These are phyloP conservation scores for Lachnellula hyalina DNA, from an alignment of 2,329 filamentous ascomycete species.

Conservation along the genomic window DNA sequence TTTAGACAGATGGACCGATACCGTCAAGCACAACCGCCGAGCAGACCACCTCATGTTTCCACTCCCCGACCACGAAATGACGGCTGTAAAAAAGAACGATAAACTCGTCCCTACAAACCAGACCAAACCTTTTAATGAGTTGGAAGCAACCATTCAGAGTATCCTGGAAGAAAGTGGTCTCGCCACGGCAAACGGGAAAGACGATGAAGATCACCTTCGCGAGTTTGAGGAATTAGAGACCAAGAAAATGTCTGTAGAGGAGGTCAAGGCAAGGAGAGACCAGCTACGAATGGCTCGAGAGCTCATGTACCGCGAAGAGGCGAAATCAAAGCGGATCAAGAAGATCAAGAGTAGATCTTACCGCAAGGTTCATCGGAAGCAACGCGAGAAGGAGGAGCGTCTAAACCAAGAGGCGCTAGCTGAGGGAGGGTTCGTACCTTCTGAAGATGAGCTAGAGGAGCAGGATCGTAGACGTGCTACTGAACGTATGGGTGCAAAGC, in stretches of 20 bases:
- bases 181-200: constrained; percentile 50
- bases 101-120: constrained; percentile 61
- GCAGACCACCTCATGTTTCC: constrained; percentile 90
- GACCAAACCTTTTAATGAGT: constrained; percentile 66
- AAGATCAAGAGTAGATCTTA: constrained; percentile 99
- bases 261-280: constrained; percentile 65
- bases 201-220: constrained; percentile 58
- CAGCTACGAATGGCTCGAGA: constrained; percentile 78
- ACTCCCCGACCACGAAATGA: constrained; percentile 63
- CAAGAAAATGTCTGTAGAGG: constrained; percentile 66
- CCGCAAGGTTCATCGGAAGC: constrained; percentile 83
- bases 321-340: constrained; percentile 86
- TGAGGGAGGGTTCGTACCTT: constrained; percentile 54
- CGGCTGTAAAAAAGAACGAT: constrained; percentile 52
- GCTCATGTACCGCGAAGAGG: constrained; percentile 80
- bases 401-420: constrained; percentile 52
- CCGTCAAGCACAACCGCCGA: constrained; percentile 86
- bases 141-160: constrained; percentile 79
- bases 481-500: constrained; percentile 65
- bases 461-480: constrained; percentile 60
- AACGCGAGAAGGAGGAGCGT: constrained; percentile 54
- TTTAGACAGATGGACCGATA: constrained; percentile 86
- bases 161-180: constrained; percentile 90
- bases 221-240: constrained; percentile 65
- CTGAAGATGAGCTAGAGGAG: constrained; percentile 59